Base-by-base conservation (phyloP, 495 filamentous ascomycete genomes). In the Aspergillus indologenus region DNA sequence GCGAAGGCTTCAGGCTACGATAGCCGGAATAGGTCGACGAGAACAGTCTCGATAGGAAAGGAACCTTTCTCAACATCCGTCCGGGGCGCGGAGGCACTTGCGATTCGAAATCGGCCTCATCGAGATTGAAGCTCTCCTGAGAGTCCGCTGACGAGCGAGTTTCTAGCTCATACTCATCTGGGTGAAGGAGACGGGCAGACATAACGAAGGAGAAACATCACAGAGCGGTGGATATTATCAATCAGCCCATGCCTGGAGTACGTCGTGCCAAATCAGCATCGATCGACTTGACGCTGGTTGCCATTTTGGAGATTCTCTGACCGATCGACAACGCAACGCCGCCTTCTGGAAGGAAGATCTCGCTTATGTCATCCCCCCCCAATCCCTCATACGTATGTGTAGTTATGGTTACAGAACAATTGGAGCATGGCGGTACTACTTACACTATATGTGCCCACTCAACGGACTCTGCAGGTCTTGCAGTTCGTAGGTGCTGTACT, bases 71-170 rank as follows among this genome's bases (percentile, higher is more conserved):
- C 9, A 59, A 40, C 18, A 68, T 53, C 34, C 66, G 68, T 40
- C 71, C 66, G 6, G 69, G 60, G 11, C 57, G 66, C 3, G 68
- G 62, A 11, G 67, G 72, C 7, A 71, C 62, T 60, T 79, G 76
- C 2, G 78, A 71, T 65, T 81, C 77, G 47, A 80, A 81, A 60
- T 81, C 78, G 58, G 68, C 74, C 31, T 77, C 76, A 53, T 81
- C 76, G 23, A 82, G 71, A 58, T 81, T 73, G 61, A 81, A 78
- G 45, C 68, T 75, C 46, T 72, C 76, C 49, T 76, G 65, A 2
- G 78, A 79, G 48, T 81, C 77, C 43, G 72, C 52, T 0, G 79
- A 81, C 6, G 75, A 75, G 24, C 75, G 72, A 50, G 71, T 65
- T 24, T 67, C 74, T 45, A 79, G 68, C 64, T 80, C 75, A 56